These are phyloP conservation scores for Histomonas meleagridis DNA, from an alignment of 208 protist genomes.

Conservation along the genomic window DNA sequence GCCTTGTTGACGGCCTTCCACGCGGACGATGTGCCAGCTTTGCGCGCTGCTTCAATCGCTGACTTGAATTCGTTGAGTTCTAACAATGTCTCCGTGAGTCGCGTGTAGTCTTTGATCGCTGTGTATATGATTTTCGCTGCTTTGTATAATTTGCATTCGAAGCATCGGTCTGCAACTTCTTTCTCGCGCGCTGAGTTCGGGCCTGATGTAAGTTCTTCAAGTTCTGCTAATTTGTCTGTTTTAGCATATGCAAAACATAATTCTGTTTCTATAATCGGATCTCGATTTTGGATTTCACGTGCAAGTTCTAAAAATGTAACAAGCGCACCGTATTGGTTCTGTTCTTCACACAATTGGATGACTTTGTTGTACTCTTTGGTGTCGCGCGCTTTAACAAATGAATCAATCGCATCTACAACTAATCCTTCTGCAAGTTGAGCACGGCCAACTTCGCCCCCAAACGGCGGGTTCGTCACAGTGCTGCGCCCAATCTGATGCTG, in stretches of 20 bases:
- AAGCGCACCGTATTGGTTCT: constrained; percentile 78
- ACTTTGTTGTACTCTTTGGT: constrained; percentile 71
- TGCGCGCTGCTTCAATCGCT: constrained; percentile 88
- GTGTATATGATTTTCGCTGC: constrained; percentile 91
- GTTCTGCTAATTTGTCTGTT: constrained; percentile 72
- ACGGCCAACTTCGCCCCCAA: constrained; percentile 75
- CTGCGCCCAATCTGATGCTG: constrained; percentile 57
- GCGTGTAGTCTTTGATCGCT: constrained; percentile 78
- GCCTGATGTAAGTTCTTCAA: constrained; percentile 93
- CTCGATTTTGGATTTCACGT: constrained; percentile 66
- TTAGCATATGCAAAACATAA: constrained; percentile 87
- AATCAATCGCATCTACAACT: constrained; percentile 61
- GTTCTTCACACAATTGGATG: constrained; percentile 69
- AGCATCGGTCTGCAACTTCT: constrained; percentile 88
- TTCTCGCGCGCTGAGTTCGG: constrained; percentile 74
- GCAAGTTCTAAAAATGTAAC: constrained; percentile 94
- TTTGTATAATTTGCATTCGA: constrained; percentile 81
- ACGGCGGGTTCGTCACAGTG: constrained; percentile 56
- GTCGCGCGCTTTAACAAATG: constrained; percentile 89
- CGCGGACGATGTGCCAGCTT: constrained; percentile 76
- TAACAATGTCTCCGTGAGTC: constrained; percentile 82
- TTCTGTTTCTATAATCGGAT: constrained; percentile 85
- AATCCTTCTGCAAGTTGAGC: constrained; percentile 75
- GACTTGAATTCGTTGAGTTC: constrained; percentile 72
- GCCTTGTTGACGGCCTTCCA: constrained; percentile 72